A percentile compares a stretch with the other conserved stretches of the same genome.
Conservation (phyloP, 164 flowering plant species). For the Stephania japonica region DNA sequence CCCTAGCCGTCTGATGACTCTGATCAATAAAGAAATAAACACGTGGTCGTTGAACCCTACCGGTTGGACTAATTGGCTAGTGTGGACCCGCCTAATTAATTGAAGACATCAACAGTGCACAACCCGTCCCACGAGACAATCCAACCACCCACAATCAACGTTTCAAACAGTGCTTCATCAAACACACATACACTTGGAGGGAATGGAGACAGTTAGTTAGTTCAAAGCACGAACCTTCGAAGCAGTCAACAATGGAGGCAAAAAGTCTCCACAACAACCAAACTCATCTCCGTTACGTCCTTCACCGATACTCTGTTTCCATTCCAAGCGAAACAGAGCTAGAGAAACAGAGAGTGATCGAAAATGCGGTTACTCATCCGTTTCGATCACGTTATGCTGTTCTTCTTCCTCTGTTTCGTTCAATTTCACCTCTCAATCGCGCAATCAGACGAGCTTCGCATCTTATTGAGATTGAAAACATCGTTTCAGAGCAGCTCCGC, state of each 20-base stretch:
- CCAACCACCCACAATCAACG: not conserved
- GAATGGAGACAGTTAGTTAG: not conserved
- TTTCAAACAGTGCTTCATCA: not conserved
- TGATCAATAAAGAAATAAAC: too few species aligned
- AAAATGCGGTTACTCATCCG: not conserved
- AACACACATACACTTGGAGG: not conserved
- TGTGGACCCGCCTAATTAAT: too few species aligned
- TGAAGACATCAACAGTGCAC: too few species aligned
- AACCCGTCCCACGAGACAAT: not conserved
- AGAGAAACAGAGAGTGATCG: too few species aligned
- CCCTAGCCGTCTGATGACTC: too few species aligned
- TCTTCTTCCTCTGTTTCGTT: not conserved
- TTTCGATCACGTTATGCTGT: not conserved
- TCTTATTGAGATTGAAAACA: slow-evolving; percentile 39
- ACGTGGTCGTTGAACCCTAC: too few species aligned
- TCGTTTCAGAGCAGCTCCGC: slow-evolving; percentile 21
- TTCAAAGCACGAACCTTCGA: not conserved
- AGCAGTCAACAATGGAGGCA: not conserved
- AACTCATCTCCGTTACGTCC: not conserved
- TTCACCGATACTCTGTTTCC: not conserved
- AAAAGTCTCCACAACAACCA: not conserved
- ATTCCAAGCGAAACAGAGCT: too few species aligned
- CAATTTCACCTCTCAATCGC: not conserved
- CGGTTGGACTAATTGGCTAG: too few species aligned
- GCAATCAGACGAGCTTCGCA: slow-evolving; percentile 28